These are phyloP conservation scores for Kwoniella europaea DNA, from an alignment of 768 basidiomycete genomes.

Conservation along the genomic window DNA sequence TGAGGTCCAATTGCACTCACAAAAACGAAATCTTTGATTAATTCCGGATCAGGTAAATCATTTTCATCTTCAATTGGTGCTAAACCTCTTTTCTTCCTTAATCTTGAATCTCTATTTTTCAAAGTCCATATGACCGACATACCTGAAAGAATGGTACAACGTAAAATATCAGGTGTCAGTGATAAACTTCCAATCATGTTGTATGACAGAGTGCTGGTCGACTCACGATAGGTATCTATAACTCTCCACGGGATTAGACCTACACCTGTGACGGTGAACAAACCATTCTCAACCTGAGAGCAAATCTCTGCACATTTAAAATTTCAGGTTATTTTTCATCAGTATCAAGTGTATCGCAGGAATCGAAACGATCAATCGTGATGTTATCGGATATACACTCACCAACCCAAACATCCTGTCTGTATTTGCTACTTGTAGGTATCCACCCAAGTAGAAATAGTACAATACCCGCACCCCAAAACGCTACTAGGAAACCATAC, in stretches of 20 bases:
- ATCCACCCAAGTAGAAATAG: constrained; percentile 70
- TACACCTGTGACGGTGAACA: constrained; percentile 80
- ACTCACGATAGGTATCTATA: constrained; percentile 73
- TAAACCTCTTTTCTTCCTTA: constrained; percentile 69
- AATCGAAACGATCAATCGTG: neutral
- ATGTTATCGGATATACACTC: constrained; percentile 23
- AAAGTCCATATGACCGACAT: constrained; percentile 76
- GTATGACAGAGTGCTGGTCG: neutral
- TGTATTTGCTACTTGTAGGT: constrained; percentile 70
- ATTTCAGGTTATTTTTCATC: too few species aligned
- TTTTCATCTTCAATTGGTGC: constrained; percentile 74
- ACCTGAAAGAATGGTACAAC: constrained; percentile 60
- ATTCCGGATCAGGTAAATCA: constrained; percentile 75
- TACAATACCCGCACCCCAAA: constrained; percentile 83
- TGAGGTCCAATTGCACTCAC: constrained; percentile 27
- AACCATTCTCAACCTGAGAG: constrained; percentile 73
- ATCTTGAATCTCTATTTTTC: constrained; percentile 66
- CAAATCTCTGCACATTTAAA: constrained; percentile 32
- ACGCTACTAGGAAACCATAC: constrained; percentile 78
- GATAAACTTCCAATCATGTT: too few species aligned
- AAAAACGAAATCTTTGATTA: constrained; percentile 54
- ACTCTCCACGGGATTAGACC: constrained; percentile 76
- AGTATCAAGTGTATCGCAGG: neutral
- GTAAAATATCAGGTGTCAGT: neutral
- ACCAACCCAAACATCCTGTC: constrained; percentile 76